Percentiles rank a stretch among this genome's conserved stretches.
These are phyloP conservation scores for Coprinopsis marcescibilis DNA, from an alignment of 768 basidiomycete genomes.

Conservation along the genomic window DNA sequence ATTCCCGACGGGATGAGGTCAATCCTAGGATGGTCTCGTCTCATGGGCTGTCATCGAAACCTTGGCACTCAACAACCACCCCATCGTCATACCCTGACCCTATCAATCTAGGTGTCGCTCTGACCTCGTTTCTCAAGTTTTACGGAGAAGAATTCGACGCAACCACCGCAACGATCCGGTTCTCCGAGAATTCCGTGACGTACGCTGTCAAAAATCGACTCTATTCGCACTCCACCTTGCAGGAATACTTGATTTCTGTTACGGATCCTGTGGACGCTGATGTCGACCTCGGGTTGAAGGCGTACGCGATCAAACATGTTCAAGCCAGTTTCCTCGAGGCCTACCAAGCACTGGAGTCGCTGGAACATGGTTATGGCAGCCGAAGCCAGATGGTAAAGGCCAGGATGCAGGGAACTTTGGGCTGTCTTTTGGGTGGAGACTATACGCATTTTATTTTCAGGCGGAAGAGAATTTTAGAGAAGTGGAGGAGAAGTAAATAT, in stretches of 20 bases:
- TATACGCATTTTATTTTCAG: no score
- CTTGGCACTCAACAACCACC: neutral
- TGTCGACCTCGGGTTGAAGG: neutral
- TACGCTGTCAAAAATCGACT: conserved; percentile 6
- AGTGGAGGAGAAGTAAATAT: no score
- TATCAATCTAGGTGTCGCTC: conserved; percentile 14
- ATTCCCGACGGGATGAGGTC: neutral
- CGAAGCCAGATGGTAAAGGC: no score
- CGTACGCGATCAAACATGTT: neutral
- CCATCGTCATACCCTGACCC: neutral
- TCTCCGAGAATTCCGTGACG: conserved; percentile 13
- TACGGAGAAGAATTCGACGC: conserved; percentile 20
- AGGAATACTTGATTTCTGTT: neutral
- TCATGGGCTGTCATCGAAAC: neutral
- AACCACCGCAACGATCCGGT: conserved; percentile 11
- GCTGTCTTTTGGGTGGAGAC: no score
- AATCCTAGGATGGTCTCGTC: neutral
- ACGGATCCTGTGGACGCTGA: neutral
- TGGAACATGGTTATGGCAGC: no score
- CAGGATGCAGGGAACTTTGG: no score
- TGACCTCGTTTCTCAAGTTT: conserved; percentile 19
- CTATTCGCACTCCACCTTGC: neutral
- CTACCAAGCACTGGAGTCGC: neutral
- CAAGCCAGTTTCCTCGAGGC: neutral
- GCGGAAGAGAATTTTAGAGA: no score